Evolutionary conservation across 176 grass and related monocot species (phyloP).

Genomic region (Chloris gayana): DNA sequence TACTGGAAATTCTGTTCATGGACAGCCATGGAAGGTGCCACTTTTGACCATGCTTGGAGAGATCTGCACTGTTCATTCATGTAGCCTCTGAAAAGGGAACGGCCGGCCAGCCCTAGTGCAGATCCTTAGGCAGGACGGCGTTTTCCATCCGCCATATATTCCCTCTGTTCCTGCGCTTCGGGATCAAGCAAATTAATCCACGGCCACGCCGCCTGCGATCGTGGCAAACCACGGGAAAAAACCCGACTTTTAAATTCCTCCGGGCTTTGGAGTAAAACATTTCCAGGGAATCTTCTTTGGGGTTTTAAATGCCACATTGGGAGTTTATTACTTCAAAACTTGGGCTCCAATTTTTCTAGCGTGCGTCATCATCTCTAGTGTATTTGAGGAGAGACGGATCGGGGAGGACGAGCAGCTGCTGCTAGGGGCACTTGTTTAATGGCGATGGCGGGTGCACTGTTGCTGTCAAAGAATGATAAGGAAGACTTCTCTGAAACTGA

Average conservation of each 20-base stretch:
- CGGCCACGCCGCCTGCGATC: not conserved
- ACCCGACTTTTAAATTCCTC: not conserved
- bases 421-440: not conserved
- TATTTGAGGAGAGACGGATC: not conserved
- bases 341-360: constrained; percentile 32
- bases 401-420: no score
- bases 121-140: no score
- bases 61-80: not conserved
- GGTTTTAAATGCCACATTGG: constrained; percentile 31
- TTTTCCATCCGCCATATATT: no score
- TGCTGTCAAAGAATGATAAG: constrained; percentile 53
- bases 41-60: not conserved
- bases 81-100: not conserved
- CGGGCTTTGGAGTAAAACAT: constrained; percentile 59
- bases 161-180: constrained; percentile 43
- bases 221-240: constrained; percentile 7
- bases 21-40: not conserved
- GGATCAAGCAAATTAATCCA: constrained; percentile 46
- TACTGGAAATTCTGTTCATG: not conserved
- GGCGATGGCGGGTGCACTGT: constrained; percentile 33
- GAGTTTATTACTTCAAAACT: constrained; percentile 6
- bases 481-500: constrained; percentile 25
- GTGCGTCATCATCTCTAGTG: not conserved
- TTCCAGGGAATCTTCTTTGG: constrained; percentile 34
- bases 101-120: not conserved